Conservation (phyloP, 2,329 filamentous ascomycete species). For the Tolypocladium pustulatum region DNA sequence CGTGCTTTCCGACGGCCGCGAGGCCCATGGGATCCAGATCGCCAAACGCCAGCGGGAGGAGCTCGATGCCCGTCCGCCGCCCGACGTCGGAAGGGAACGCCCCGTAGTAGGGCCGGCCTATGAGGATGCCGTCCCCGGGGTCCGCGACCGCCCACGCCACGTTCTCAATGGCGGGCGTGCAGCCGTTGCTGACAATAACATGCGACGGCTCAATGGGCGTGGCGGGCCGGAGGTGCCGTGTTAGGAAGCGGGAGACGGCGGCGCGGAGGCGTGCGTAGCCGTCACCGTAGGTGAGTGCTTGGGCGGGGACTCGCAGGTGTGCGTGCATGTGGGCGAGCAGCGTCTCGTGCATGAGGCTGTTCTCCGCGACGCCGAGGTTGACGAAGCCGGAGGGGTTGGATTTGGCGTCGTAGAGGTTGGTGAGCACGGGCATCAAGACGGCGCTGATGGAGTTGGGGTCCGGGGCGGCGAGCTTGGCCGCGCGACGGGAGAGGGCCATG, state of each 20-base stretch:
- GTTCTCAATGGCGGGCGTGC: constrained; percentile 29
- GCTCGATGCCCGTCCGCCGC: constrained; percentile 26
- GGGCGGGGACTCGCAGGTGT: constrained; percentile 20
- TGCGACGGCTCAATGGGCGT: constrained; percentile 19
- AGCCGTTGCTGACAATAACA: constrained; percentile 27
- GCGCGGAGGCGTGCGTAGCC: constrained; percentile 23
- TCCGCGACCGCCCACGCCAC: constrained; percentile 27
- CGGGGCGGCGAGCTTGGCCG: constrained; percentile 15
- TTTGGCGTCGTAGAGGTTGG: constrained; percentile 29
- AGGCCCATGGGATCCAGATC: constrained; percentile 30
- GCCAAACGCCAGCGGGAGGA: constrained; percentile 33
- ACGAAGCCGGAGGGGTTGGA: constrained; percentile 33
- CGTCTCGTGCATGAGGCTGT: constrained; percentile 37
- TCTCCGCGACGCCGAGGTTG: constrained; percentile 42
- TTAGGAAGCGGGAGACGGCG: constrained; percentile 25
- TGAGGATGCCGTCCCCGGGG: constrained; percentile 27
- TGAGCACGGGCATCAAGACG: constrained; percentile 31
- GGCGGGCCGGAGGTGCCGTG: constrained; percentile 17
- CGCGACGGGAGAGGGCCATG: constrained; percentile 16
- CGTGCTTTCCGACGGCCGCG: constrained; percentile 31
- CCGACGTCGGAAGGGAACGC: constrained; percentile 35
- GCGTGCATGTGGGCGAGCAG: constrained; percentile 30
- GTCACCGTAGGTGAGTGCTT: constrained; percentile 29
- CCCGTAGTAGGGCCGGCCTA: constrained; percentile 36
- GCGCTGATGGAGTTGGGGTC: constrained; percentile 6